Evolutionary conservation across 306 rosid species (phyloP), one percentile per base, ranked within the genome.

Genomic region (Sesbania bispinosa): DNA sequence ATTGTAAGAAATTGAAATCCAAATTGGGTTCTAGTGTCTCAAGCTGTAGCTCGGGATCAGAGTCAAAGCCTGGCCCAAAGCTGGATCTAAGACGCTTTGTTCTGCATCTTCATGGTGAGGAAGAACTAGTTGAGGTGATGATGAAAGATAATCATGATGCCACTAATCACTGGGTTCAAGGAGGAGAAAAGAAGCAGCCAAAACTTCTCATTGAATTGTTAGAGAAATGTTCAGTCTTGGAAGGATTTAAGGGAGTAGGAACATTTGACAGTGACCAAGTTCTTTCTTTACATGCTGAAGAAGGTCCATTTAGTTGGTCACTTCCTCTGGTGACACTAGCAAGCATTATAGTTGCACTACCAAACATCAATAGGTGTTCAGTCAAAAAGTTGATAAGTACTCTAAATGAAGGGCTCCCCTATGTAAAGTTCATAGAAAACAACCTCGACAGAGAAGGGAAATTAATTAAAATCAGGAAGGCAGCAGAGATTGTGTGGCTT

Each of bases 71-170:
- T 10, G 66, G 38, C 29, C 42, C 72, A 3, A 85, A 45, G 54
- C 27, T 63, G 7, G 96, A 90, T 62, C 82, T 93, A 0, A 75
- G 89, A n/a, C 57, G 83, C 27, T 93, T 85, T 55, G 89, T 93
- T 78, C 74, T 93, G 53, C 86, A 88, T 80, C 98, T 93, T 19
- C 92, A 88, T 83, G 98, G 97, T 6, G 98, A 93, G 79, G 86
- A 90, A 48, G 87, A 73, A 9, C 81, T 93, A 8, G 94, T 85
- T 73, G 80, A 36, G 42, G 73, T 83, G 76, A 90, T 90, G 93
- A 19, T 86, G 74, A 80, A 66, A 62, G 59, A 79, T 14, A 88
- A 88, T 29, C 48, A 81, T n/a, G 87, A 88, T 54, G 93, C 96
- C 7, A 88, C 96, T 10, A 47, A 68, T 53, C 87, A 85, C 18